These are phyloP conservation scores for Dactylellina cionopaga DNA, from an alignment of 2,329 filamentous ascomycete species.

Conservation along the genomic window DNA sequence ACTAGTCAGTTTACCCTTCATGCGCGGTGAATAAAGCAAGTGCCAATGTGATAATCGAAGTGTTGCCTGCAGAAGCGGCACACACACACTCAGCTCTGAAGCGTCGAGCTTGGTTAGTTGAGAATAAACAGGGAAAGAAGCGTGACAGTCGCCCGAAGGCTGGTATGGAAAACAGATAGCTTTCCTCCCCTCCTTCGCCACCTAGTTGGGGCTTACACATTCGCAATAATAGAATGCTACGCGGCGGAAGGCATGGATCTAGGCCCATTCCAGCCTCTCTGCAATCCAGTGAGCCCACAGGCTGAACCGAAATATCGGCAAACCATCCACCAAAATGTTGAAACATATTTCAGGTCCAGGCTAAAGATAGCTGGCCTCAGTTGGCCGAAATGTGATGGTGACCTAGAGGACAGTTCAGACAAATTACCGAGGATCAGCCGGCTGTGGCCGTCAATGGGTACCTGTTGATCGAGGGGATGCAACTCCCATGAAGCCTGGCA, in stretches of 20 bases:
- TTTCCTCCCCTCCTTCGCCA: conserved; percentile 46
- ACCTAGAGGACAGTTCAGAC: not conserved
- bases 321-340: conserved; percentile 21
- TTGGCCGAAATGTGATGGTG: conserved; percentile 24
- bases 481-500: conserved; percentile 12
- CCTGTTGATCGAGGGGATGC: conserved; percentile 27
- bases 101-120: not conserved
- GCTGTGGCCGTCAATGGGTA: conserved; percentile 31
- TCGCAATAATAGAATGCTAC: conserved; percentile 9
- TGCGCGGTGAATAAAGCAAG: conserved; percentile 24
- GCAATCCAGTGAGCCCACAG: conserved; percentile 18
- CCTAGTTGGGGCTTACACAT: conserved; percentile 25
- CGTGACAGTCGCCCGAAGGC: conserved; percentile 1
- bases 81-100: conserved; percentile 39
- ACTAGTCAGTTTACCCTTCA: too few relatives aligned
- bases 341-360: conserved; percentile 25
- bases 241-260: conserved; percentile 23
- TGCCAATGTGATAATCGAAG: conserved; percentile 35
- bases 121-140: not conserved
- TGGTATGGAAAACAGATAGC: not conserved
- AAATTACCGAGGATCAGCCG: conserved; percentile 29
- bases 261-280: conserved; percentile 24
- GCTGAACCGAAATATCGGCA: conserved; percentile 27
- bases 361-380: conserved; percentile 41
- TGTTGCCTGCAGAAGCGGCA: conserved; percentile 49